Evolutionary conservation across 169 alveolate genomes (phyloP), one percentile per base, ranked within the genome.

Genomic region (Theileria parva): DNA sequence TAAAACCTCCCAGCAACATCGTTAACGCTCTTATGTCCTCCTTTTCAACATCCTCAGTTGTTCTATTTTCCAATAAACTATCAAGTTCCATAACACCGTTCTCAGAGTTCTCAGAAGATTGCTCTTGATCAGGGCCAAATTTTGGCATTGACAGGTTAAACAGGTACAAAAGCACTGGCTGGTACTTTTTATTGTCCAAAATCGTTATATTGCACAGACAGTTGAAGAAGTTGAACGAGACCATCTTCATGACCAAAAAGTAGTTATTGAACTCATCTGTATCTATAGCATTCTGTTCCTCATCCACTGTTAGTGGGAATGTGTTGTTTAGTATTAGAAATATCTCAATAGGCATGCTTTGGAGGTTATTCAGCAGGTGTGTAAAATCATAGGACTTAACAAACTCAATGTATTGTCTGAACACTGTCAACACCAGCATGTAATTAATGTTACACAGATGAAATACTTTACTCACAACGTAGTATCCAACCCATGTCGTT

Each of bases 191-290:
- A 34, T 60, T 63, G 51, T 63, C 44, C 11, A 13, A 17, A 3
- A 63, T 25, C 50, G 71, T 63, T 1, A 63, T 15, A 34, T 63
- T 63, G 39, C 71, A 63, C 8, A 63, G 71, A 13, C 51, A 63
- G 25, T 15, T 63, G 19, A 63, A 63, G 71, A 63, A 63, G 71
- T 21, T 63, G 9, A 63, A 21, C 21, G 71, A 63, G 71, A 63
- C 25, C 25, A 17, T 63, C 71, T 63, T 63, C 71, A 63, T 63
- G 15, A 21, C 50, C 11, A 15, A 19, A 39, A 28, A 30, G 50
- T n/a, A 27, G 17, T 63, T 21, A 34, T 63, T 21, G 19, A 63
- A 63, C 39, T 63, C 71, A 25, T 63, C 71, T 23, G 39, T 15
- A 21, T 63, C 71, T 0, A 59, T 27, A 3, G 30, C n/a, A 12